Conservation (phyloP, 768 basidiomycete genomes). For the Hygrophorus pudorinus region DNA sequence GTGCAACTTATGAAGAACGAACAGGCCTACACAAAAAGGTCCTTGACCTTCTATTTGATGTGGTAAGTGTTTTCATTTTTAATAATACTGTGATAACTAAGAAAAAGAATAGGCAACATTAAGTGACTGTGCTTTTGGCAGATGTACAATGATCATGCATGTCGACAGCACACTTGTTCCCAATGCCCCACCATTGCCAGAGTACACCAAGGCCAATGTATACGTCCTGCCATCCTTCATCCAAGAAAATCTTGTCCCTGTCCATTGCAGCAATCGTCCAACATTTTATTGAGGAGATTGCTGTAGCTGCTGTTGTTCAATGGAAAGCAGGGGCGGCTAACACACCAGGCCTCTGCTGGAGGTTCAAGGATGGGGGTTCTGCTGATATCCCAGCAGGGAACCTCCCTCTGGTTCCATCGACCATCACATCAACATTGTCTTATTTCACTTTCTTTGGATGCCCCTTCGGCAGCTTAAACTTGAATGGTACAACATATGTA, state of each 20-base stretch:
- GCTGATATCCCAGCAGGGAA: too few species aligned
- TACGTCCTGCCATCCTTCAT: background rate
- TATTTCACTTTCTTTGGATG: too few species aligned
- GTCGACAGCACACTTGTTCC: background rate
- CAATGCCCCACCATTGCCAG: background rate
- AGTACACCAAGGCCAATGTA: background rate
- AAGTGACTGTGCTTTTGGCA: background rate
- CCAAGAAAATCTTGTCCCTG: background rate
- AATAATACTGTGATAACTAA: background rate
- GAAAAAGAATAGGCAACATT: background rate
- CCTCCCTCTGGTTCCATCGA: too few species aligned
- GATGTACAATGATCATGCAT: constrained; percentile 1
- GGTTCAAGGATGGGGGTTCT: too few species aligned
- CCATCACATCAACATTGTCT: too few species aligned
- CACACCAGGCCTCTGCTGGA: too few species aligned
- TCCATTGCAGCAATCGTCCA: background rate
- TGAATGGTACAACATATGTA: too few species aligned
- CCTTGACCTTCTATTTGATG: background rate
- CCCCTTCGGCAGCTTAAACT: too few species aligned
- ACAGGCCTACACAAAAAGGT: background rate
- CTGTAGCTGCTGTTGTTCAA: background rate
- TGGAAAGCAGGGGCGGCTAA: background rate
- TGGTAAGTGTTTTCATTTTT: constrained; percentile 1
- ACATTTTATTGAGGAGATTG: background rate
- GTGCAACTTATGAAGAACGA: background rate